Conservation (phyloP, 176 grass and related monocot species). For the Pharus latifolius region DNA sequence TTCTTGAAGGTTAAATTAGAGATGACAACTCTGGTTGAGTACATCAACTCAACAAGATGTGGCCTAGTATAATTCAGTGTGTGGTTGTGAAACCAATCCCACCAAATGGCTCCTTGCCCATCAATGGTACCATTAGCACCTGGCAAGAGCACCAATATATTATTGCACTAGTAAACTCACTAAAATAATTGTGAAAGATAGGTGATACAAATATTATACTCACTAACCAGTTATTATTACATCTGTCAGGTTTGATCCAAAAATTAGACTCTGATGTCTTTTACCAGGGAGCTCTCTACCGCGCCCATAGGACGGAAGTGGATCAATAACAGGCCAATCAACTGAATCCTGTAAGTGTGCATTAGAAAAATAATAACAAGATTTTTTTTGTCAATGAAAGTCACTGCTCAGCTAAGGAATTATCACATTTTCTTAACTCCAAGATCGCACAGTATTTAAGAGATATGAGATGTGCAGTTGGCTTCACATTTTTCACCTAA, state of each 20-base stretch:
- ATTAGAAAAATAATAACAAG: background rate
- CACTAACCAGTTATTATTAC: slow-evolving; percentile 82
- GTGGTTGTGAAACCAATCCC: slow-evolving; percentile 63
- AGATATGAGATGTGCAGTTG: background rate
- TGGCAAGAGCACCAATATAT: slow-evolving; percentile 16
- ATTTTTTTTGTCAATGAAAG: background rate
- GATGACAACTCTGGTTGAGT: slow-evolving; percentile 76
- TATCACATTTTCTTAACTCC: background rate
- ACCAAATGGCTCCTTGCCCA: slow-evolving; percentile 89
- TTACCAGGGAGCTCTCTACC: slow-evolving; percentile 84
- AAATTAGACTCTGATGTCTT: slow-evolving; percentile 82
- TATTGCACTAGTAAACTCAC: background rate
- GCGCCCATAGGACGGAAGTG: slow-evolving; percentile 83
- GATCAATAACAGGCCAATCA: slow-evolving; percentile 69
- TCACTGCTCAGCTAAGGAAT: background rate
- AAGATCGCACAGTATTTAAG: background rate
- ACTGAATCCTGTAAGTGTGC: slow-evolving; percentile 45
- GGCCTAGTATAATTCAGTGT: slow-evolving; percentile 82
- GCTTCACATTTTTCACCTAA: background rate
- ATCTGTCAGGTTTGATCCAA: slow-evolving; percentile 74
- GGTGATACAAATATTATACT: background rate
- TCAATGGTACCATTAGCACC: slow-evolving; percentile 89
- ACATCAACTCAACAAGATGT: slow-evolving; percentile 84
- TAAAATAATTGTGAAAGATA: background rate
- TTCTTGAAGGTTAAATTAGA: slow-evolving; percentile 87